Evolutionary conservation across 352 stramenopile genomes (phyloP).

Genomic region (Globisporangium canariense): DNA sequence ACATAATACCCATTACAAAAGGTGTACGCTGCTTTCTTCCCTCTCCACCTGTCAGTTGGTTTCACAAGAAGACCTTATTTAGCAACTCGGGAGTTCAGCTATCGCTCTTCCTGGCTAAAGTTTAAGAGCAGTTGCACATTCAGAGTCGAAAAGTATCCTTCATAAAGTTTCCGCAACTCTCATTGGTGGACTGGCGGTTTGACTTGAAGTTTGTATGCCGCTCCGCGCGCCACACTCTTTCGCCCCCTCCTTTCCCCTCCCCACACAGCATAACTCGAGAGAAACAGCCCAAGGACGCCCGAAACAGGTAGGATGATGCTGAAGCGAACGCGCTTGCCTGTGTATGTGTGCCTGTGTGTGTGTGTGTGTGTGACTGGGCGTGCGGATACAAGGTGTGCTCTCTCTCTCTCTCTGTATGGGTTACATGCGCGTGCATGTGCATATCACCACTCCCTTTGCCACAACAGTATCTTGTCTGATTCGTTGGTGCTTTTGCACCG

Average conservation of each 20-base stretch:
- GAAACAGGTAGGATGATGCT: constrained; percentile 10
- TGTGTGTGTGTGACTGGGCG: background rate
- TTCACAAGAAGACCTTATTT: background rate
- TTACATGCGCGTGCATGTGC: no score
- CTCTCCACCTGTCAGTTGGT: background rate
- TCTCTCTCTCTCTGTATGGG: background rate
- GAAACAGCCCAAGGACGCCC: constrained; percentile 15
- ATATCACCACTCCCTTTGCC: no score
- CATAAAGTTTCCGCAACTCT: background rate
- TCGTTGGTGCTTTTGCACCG: no score
- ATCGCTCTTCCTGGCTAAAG: background rate
- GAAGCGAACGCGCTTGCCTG: background rate
- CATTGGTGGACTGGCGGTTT: constrained; percentile 3
- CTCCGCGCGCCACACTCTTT: background rate
- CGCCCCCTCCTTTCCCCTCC: constrained; percentile 7
- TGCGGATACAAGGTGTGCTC: no score
- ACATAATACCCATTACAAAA: background rate
- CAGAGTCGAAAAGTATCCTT: background rate
- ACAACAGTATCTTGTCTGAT: no score
- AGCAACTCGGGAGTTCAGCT: background rate
- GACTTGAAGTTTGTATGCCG: constrained; percentile 14
- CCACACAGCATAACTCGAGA: constrained; percentile 11
- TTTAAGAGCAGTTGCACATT: background rate
- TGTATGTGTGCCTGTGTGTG: background rate
- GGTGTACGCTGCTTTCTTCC: background rate